Evolutionary conservation across 495 filamentous ascomycete genomes (phyloP), one percentile per base, ranked within the genome.

Genomic region (Aspergillus egyptiacus): DNA sequence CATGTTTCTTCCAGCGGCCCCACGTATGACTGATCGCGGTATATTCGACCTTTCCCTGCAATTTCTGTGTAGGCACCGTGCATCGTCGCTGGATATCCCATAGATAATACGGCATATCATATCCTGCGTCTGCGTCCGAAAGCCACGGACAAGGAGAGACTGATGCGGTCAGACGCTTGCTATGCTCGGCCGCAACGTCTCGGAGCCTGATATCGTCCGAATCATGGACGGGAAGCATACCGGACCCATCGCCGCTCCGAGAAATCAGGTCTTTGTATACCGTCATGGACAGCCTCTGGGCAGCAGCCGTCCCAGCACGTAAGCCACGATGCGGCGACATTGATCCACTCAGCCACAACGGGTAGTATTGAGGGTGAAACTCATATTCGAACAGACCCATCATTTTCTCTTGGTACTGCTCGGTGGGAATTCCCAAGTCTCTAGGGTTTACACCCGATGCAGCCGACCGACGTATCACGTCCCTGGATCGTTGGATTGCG

Each of bases 11-110:
- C 36, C 36, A 38, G 36, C 36, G 36, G 7, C 36, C 36, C 17
- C 36, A 38, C 4, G 36, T 38, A 38, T 38, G 36, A 24, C 36
- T 38, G 22, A 38, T 38, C 10, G 36, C 36, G 23, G 36, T 38
- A 38, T 38, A 38, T 38, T 38, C 36, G 36, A 38, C 36, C 20
- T 38, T 38, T 38, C 36, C 36, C 36, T 38, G 36, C 36, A 38
- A 8, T 19, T 38, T 13, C 15, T 38, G 36, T 38, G 36, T 38
- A 38, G 19, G 36, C 36, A 38, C 36, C 36, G 36, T 38, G 36
- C 36, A 38, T 6, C 18, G 17, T 38, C 18, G 36, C 36, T 23
- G 36, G 20, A 38, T 38, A 38, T 38, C 36, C 36, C 36, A 38
- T 17, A 38, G 36, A 38, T 24, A 38, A 38, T 38, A 38, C 23